Evolutionary conservation across 192 early-diverging fungal species (phyloP), one percentile per base, ranked within the genome.

Genomic region (Coemansia sp.): DNA sequence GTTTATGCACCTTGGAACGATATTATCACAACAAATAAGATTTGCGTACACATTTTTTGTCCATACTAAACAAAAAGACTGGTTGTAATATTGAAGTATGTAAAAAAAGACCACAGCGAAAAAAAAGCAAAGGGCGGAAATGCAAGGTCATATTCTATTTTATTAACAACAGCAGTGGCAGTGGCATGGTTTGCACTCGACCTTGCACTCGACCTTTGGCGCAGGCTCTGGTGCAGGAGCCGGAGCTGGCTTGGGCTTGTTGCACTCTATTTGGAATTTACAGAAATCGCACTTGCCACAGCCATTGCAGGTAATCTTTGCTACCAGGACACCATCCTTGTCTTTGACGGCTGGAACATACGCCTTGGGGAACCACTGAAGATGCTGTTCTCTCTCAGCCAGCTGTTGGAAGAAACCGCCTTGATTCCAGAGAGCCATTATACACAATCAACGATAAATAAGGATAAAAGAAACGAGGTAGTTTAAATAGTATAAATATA

Each of bases 321-420:
- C 69, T 30, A 80, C 77, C 38, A 63, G 67, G 45, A 71, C 77
- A 49, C 71, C 77, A 16, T 66, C 73, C 51, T 75, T 60, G 59
- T 48, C 64, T 66, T 80, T 80, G 60, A 60, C 69, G 4, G 69
- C 77, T 8, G 77, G 77, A n/a, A 80, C 73, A n/a, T 62, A 80
- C 0, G 77, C 77, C 73, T 75, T 80, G 55, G 77, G 77, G 31
- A 60, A 80, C 77, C 77, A 80, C 65, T 80, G 72, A n/a, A 81
- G 67, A 40, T 81, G 78, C 69, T 81, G 78, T 60, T 81, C 78
- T 60, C 78, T 66, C 64, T 81, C 78, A n/a, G 78, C 78, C 12
- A 81, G 73, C 60, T 81, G 73, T 49, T 81, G 73, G 73, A 81
- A 81, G 52, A 81, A 81, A n/a, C 78, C 78, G 66, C 78, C 78